A percentile compares a stretch with the other conserved stretches of the same genome.
Evolutionary conservation across 1,139 yeast genomes (phyloP).

Genomic region (Kazachstania sp.): DNA sequence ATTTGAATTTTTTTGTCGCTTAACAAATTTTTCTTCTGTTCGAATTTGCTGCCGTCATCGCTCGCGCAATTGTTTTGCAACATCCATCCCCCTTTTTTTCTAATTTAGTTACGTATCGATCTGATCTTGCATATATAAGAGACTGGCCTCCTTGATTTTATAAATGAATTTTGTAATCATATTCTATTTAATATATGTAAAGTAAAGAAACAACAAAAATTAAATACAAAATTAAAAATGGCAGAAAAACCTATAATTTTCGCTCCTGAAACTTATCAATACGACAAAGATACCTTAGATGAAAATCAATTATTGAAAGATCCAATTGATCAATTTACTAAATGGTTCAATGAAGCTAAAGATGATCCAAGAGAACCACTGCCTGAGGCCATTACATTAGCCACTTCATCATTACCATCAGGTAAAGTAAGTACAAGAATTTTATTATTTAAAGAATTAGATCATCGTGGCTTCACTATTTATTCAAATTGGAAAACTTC

Average conservation of each 20-base stretch:
- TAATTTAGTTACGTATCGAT: too few species aligned
- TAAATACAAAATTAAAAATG: slow-evolving; percentile 12
- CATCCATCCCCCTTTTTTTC: too few species aligned
- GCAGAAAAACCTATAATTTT: slow-evolving; percentile 33
- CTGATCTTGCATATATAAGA: too few species aligned
- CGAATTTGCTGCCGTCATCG: too few species aligned
- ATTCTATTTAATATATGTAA: too few species aligned
- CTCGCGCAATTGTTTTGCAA: too few species aligned
- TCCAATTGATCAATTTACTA: slow-evolving; percentile 71
- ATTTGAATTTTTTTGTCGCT: too few species aligned
- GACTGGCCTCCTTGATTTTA: too few species aligned
- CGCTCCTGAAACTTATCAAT: slow-evolving; percentile 88
- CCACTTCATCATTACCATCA: slow-evolving; percentile 80
- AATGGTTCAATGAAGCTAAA: slow-evolving; percentile 82
- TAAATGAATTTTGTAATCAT: too few species aligned
- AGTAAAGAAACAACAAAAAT: too few species aligned
- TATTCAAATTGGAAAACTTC: slow-evolving; percentile 89
- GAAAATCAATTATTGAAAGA: slow-evolving; percentile 44
- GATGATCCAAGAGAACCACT: slow-evolving; percentile 43
- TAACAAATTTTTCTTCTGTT: too few species aligned
- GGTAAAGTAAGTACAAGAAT: slow-evolving; percentile 82
- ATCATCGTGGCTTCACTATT: slow-evolving; percentile 73
- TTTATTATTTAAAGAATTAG: slow-evolving; percentile 82
- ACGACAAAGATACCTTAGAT: slow-evolving; percentile 56
- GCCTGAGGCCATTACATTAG: slow-evolving; percentile 73